Evolutionary conservation across 78 protist genomes (phyloP).

Genomic region (Monosiga brevicollis): DNA sequence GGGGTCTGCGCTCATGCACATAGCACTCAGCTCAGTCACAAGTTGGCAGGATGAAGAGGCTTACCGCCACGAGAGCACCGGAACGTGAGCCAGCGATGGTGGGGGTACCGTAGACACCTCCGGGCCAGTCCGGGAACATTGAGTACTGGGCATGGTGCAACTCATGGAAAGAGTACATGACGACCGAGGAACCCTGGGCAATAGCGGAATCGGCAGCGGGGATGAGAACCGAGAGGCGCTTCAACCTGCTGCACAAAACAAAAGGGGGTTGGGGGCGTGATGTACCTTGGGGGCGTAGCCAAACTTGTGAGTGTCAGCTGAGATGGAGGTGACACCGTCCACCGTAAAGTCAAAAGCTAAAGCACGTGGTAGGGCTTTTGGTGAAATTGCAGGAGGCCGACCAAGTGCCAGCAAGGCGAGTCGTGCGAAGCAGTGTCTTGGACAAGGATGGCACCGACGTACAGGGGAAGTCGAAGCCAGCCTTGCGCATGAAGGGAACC

Average conservation of each 20-base stretch:
- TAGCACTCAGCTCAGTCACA: no score
- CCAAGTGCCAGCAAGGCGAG: neutral
- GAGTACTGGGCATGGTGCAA: constrained; percentile 31
- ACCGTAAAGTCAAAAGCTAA: constrained; percentile 35
- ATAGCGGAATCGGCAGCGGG: no score
- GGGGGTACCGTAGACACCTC: constrained; percentile 62
- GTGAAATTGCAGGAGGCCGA: neutral
- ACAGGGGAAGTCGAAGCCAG: constrained; percentile 12
- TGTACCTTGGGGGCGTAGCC: constrained; percentile 49
- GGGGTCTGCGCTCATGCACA: no score
- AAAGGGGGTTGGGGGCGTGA: no score
- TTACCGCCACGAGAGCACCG: constrained; percentile 40
- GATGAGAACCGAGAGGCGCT: no score
- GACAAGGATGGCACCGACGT: no score
- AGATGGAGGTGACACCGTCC: constrained; percentile 55
- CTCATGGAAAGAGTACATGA: constrained; percentile 16
- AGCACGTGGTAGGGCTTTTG: no score
- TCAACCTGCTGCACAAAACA: no score
- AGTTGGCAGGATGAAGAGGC: no score
- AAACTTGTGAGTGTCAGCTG: constrained; percentile 63
- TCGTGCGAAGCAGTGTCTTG: no score
- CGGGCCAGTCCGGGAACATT: constrained; percentile 45
- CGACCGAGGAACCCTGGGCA: constrained; percentile 31
- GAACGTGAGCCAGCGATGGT: constrained; percentile 36
- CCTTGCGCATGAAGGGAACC: constrained; percentile 29